These are phyloP conservation scores for Aquilaria malaccensis DNA, from an alignment of 345 rosid species.

Conservation along the genomic window DNA sequence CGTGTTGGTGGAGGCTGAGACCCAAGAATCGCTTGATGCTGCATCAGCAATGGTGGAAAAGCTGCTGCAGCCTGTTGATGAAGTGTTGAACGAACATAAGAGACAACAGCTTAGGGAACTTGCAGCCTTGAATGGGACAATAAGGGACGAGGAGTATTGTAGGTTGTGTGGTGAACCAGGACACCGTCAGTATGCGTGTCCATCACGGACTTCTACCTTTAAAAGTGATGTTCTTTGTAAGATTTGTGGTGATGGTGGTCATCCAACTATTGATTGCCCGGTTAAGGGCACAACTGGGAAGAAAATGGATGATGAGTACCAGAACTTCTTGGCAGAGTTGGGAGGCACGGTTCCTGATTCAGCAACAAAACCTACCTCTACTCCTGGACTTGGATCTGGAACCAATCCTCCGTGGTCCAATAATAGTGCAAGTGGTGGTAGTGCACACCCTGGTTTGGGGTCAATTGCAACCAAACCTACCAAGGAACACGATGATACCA, in stretches of 20 bases:
- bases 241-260: constrained; percentile 99
- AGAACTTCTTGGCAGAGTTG: constrained; percentile 88
- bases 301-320: constrained; percentile 99
- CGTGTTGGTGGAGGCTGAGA: constrained; percentile 95
- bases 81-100: constrained; percentile 94
- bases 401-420: constrained; percentile 90
- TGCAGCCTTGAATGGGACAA: constrained; percentile 94
- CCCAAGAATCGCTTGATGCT: constrained; percentile 82
- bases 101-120: constrained; percentile 97
- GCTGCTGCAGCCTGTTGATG: constrained; percentile 95
- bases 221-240: constrained; percentile 96
- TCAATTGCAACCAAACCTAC: constrained; percentile 48
- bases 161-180: constrained; percentile 94
- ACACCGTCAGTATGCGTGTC: constrained; percentile 84
- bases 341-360: constrained; percentile 93
- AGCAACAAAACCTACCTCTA: constrained; percentile 53
- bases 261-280: constrained; percentile 97
- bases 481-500: constrained; percentile 89
- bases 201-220: constrained; percentile 86
- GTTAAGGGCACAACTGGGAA: constrained; percentile 88
- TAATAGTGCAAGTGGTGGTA: constrained; percentile 45
- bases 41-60: constrained; percentile 99
- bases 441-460: constrained; percentile 85
- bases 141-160: constrained; percentile 95
- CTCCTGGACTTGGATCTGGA: constrained; percentile 62